Evolutionary conservation across 1,284 basidiomycete genomes (phyloP), one percentile per base, ranked within the genome.

Genomic region (Mrakiaceae sp.): DNA sequence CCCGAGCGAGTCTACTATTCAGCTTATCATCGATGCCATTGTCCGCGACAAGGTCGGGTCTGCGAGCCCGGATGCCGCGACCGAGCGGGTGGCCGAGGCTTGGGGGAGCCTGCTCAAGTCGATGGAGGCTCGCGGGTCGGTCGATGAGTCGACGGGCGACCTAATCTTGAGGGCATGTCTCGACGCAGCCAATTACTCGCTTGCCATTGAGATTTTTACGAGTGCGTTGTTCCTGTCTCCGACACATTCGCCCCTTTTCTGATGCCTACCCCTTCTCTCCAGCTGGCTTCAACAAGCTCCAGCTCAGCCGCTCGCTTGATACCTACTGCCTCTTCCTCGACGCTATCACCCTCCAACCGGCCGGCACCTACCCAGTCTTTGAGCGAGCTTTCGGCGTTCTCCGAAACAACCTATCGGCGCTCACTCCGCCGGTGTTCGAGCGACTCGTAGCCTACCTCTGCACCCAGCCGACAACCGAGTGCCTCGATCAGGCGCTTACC

Each of bases 1-100:
- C 0, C 81, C 84, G 5, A 75, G 74, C 4, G 66, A 74, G 7
- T 76, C 79, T 60, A 86, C 84, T 0, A 75, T 80, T 0, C 71
- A 75, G 9, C 79, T 82, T 2, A 40, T 64, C 27, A 6, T 64
- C 48, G 47, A 59, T 11, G 46, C 55, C 43, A 64, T 64, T 27
- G 16, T 57, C 43, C 58, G 52, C 5, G 53, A 48, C 4, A 48
- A 53, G 0, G 42, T 6, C 12, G 14, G 40, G 46, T 44, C n/a
- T 16, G 46, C 11, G 40, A 52, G 43, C 40, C 46, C 14, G n/a
- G 63, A 64, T 16, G 51, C 14, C n/a, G 54, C 54, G n/a, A 50
- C 58, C 14, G 27, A 12, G 27, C 16, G 63, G 44, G 59, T 64
- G 10, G 63, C 60, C 42, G 43, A 54, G 52, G 63, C 63, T 3